A percentile compares a stretch with the other conserved stretches of the same genome.
Evolutionary conservation across 371 early-diverging fungal species (phyloP).

Genomic region (Haplosporangium sp.): DNA sequence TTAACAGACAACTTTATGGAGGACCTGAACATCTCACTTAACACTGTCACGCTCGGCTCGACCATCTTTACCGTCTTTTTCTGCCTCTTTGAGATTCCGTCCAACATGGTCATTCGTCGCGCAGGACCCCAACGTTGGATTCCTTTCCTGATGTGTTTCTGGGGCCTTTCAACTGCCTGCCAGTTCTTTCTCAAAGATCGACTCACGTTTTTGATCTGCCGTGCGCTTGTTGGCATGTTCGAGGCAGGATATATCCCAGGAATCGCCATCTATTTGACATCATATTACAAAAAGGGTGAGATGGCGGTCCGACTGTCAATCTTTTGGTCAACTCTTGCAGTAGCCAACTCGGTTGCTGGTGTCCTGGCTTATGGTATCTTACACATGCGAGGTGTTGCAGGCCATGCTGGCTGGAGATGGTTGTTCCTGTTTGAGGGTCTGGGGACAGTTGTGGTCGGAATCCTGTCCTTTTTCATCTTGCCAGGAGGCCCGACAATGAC

Average conservation of each 20-base stretch:
- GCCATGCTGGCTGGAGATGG: constrained; percentile 60
- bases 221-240: constrained; percentile 60
- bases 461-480: constrained; percentile 59
- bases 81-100: constrained; percentile 57
- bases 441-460: constrained; percentile 47
- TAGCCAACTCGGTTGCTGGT: constrained; percentile 61
- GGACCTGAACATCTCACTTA: constrained; percentile 55
- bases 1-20: constrained; percentile 58
- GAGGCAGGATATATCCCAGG: constrained; percentile 67
- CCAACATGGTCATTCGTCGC: constrained; percentile 62
- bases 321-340: constrained; percentile 60
- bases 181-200: constrained; percentile 56
- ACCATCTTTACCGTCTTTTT: constrained; percentile 56
- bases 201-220: constrained; percentile 52
- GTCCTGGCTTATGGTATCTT: constrained; percentile 58
- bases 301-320: constrained; percentile 58
- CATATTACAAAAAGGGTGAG: constrained; percentile 59
- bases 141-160: constrained; percentile 68
- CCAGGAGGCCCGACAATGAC: constrained; percentile 59
- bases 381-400: constrained; percentile 58
- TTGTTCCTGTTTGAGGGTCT: constrained; percentile 57
- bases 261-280: constrained; percentile 58
- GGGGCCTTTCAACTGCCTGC: constrained; percentile 68
- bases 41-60: constrained; percentile 56
- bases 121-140: constrained; percentile 69